These are phyloP conservation scores for Arachis hypogaea DNA, from an alignment of 306 rosid species.

Conservation along the genomic window DNA sequence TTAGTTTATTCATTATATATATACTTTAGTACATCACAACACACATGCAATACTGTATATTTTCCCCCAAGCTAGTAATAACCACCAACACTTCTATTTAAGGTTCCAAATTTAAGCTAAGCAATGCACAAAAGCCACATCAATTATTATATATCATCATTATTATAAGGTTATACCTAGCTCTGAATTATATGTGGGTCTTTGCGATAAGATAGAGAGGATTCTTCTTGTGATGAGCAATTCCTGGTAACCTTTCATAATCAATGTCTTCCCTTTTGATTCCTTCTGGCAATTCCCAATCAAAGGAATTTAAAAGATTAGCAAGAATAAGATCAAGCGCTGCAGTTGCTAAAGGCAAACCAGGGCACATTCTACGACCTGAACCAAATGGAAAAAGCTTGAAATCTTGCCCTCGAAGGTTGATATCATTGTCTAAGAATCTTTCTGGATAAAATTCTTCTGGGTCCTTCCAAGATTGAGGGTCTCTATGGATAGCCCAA, in stretches of 20 bases:
- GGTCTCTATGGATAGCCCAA: slow-evolving; percentile 8
- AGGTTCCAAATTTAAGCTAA: too few species aligned
- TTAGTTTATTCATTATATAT: too few species aligned
- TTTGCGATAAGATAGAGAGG: slow-evolving; percentile 23
- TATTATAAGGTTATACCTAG: not conserved
- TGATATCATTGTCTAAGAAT: not conserved
- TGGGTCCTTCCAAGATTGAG: not conserved
- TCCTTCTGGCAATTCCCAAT: slow-evolving; percentile 21
- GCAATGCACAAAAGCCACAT: not conserved
- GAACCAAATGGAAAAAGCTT: slow-evolving; percentile 21
- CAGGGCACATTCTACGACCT: slow-evolving; percentile 35
- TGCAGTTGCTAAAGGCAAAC: not conserved
- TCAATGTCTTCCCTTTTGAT: slow-evolving; percentile 19
- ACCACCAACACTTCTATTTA: too few species aligned
- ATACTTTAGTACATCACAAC: too few species aligned
- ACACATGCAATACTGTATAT: too few species aligned
- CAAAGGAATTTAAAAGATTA: slow-evolving; percentile 25
- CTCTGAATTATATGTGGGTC: not conserved
- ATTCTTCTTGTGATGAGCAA: slow-evolving; percentile 26
- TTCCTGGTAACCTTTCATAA: slow-evolving; percentile 15
- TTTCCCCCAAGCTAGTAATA: too few species aligned
- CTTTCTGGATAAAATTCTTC: not conserved
- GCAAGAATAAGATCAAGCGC: slow-evolving; percentile 13
- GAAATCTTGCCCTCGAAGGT: slow-evolving; percentile 2
- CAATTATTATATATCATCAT: not conserved